phyloP scores from a whole-genome alignment of 2,329 filamentous ascomycete species.

The Epichloe uncinata region DNA sequence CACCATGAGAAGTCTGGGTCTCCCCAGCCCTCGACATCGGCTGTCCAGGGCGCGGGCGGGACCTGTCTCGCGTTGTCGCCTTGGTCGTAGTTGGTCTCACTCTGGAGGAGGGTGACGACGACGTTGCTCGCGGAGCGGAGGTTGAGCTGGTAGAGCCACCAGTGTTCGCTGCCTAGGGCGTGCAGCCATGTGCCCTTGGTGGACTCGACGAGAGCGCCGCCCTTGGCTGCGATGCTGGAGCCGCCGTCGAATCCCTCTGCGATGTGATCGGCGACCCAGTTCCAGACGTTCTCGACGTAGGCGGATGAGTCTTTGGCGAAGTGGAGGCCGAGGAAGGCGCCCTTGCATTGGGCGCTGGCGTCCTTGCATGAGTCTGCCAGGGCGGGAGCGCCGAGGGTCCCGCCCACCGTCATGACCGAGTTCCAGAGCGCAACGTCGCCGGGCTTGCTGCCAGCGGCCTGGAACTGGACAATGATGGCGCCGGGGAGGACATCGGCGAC shows the following conservation, averaged over 20 bases:
- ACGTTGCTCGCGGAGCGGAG: conserved; percentile 35
- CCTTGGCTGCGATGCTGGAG: conserved; percentile 32
- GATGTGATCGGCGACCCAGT: conserved; percentile 33
- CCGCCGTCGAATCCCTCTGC: conserved; percentile 29
- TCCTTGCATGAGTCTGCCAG: conserved; percentile 23
- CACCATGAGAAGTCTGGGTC: conserved; percentile 31
- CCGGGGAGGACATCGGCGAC: conserved; percentile 30
- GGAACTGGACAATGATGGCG: conserved; percentile 26
- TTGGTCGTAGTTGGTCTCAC: conserved; percentile 34
- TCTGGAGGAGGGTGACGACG: conserved; percentile 36
- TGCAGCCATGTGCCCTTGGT: conserved; percentile 37
- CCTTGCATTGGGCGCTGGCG: conserved; percentile 26
- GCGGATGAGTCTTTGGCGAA: conserved; percentile 21
- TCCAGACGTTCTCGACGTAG: conserved; percentile 20
- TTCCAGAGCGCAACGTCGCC: conserved; percentile 40
- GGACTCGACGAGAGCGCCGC: conserved; percentile 33
- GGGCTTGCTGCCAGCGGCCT: conserved; percentile 21
- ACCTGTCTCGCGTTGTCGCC: conserved; percentile 21
- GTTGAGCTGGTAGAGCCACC: conserved; percentile 45
- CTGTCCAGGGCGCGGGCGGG: conserved; percentile 25
- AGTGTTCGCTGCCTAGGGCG: conserved; percentile 37
- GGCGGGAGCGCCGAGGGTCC: conserved; percentile 24
- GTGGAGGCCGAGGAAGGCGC: conserved; percentile 35
- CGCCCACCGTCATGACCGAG: conserved; percentile 31
- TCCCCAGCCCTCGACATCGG: conserved; percentile 22